Evolutionary conservation across 176 grass and related monocot genomes (phyloP).

Genomic region (Rhynchospora tenuis): DNA sequence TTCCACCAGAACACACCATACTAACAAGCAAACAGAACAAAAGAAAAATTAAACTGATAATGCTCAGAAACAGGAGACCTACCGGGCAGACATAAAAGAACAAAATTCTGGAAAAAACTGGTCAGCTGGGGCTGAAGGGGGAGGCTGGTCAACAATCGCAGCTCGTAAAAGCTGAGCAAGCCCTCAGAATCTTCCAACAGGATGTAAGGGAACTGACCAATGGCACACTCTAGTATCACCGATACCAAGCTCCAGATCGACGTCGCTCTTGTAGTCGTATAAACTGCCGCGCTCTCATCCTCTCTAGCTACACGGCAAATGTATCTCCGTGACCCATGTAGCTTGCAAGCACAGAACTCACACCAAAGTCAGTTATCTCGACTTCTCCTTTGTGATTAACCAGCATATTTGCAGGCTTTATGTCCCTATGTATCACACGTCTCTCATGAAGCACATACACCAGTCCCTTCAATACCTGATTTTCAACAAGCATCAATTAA

Average conservation of each 20-base stretch:
- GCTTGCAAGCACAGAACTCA: conserved; percentile 82
- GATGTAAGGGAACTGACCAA: conserved; percentile 84
- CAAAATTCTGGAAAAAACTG: conserved; percentile 96
- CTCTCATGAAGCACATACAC: conserved; percentile 90
- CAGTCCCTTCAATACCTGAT: conserved; percentile 86
- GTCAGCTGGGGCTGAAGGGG: conserved; percentile 77
- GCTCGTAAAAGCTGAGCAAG: conserved; percentile 86
- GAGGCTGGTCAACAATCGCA: conserved; percentile 95
- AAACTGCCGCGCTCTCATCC: conserved; percentile 90
- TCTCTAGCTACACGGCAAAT: conserved; percentile 68
- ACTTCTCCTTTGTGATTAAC: conserved; percentile 92
- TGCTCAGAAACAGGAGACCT: conserved; percentile 20
- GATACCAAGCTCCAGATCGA: conserved; percentile 97
- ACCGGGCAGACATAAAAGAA: conserved; percentile 88
- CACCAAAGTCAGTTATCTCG: conserved; percentile 92
- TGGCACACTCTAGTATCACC: conserved; percentile 91
- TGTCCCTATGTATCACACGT: conserved; percentile 93
- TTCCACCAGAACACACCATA: background rate
- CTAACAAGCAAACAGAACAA: background rate
- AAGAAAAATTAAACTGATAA: background rate
- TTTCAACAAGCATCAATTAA: conserved; percentile 3
- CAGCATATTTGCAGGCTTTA: conserved; percentile 94
- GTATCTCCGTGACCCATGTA: too few species aligned
- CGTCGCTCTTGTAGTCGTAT: conserved; percentile 96
- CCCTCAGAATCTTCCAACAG: conserved; percentile 66